Base-by-base conservation (phyloP, 371 early-diverging fungal genomes). In the Circinella umbellata region DNA sequence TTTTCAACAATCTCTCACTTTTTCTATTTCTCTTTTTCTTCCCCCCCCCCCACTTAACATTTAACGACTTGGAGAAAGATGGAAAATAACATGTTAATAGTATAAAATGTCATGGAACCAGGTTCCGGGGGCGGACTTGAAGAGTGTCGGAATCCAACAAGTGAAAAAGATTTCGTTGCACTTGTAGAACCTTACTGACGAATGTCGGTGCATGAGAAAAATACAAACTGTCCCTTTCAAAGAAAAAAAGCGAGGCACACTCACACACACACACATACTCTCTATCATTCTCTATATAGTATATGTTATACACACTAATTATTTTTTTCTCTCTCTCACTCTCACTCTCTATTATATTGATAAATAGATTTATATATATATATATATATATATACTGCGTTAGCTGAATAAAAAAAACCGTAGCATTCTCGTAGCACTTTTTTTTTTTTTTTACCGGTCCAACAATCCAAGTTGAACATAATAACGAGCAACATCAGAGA, bases 171-270 rank as follows among this genome's bases (percentile, higher is more conserved):
- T 27, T 27, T 15, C 35, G 57, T 57, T 34, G 57, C 57, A 57
- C 57, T 57, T 57, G 57, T 57, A 57, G 57, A 57, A 57, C 57
- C 57, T 57, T 27, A 57, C 57, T 57, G 20, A 57, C 57, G 57
- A 57, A 57, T 57, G 57, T 57, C 57, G 57, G 57, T 57, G 57
- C 57, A 57, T 57, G 57, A 57, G 57, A 57, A 57, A 57, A 54
- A 27, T 54, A 54, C 54, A 54, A n/a, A n/a, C 15, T n/a, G 54
- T 54, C 54, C 54, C 54, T 54, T 54, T 54, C 10, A 54, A 54
- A 54, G 47, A 11, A n/a, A 57, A 53, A 53, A 18, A n/a, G 53
- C 15, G 53, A 53, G 53, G 53, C 53, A 53, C 53, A n/a, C 55
- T 20, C 55, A 54, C 55, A 54, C 55, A 11, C 55, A 27, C 55